A percentile compares a stretch with the other conserved stretches of the same genome.
Evolutionary conservation across 1,139 yeast genomes (phyloP).

Genomic region (Meyerozyma smithsonii): DNA sequence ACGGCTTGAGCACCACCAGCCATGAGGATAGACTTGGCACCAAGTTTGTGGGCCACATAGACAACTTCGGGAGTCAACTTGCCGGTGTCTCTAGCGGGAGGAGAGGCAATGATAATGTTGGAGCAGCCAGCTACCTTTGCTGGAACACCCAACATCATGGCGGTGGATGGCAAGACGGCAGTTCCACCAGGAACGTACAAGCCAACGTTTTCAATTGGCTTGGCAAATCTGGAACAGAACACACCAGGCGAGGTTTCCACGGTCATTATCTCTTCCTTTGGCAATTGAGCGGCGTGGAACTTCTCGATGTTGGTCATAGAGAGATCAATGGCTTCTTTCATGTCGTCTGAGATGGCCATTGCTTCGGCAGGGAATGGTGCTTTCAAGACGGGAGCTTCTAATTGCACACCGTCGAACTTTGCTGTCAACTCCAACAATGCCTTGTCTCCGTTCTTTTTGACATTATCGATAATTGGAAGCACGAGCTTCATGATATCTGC

Average conservation of each 20-base stretch:
- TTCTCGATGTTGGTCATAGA: constrained; percentile 84
- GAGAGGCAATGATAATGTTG: constrained; percentile 93
- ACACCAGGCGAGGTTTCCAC: constrained; percentile 97
- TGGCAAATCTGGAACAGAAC: constrained; percentile 85
- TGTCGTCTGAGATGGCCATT: constrained; percentile 72
- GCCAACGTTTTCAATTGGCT: constrained; percentile 93
- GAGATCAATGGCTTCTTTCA: constrained; percentile 81
- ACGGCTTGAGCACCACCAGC: constrained; percentile 99
- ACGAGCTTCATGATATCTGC: constrained; percentile 89
- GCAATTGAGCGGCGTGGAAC: constrained; percentile 91
- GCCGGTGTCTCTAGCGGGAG: constrained; percentile 90
- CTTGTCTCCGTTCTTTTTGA: constrained; percentile 71
- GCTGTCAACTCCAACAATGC: constrained; percentile 84
- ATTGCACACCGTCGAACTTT: constrained; percentile 80
- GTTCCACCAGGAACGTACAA: constrained; percentile 98
- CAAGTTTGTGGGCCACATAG: constrained; percentile 92
- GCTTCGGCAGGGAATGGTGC: constrained; percentile 84
- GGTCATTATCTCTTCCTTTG: constrained; percentile 60
- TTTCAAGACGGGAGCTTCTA: constrained; percentile 64
- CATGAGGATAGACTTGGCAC: constrained; percentile 81
- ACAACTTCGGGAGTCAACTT: constrained; percentile 95
- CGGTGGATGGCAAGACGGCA: constrained; percentile 96
- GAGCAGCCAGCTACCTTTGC: constrained; percentile 97
- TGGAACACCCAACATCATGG: constrained; percentile 98
- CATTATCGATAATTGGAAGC: constrained; percentile 79